Evolutionary conservation across 1,284 basidiomycete species (phyloP).

Genomic region (Mycena sp.): DNA sequence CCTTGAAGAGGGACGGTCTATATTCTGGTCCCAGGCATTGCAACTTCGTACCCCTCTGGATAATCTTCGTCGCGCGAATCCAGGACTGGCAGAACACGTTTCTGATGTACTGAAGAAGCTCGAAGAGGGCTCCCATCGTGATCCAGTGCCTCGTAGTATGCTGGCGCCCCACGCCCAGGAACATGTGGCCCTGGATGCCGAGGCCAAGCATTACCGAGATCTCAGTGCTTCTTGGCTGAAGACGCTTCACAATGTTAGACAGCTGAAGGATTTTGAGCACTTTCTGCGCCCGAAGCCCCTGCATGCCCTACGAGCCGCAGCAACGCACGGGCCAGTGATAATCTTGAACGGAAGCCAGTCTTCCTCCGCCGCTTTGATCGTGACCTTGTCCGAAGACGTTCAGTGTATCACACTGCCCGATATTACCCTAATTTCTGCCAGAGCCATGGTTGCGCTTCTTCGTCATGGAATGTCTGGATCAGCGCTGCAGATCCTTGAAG

Average conservation of each 20-base stretch:
- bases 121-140: not conserved
- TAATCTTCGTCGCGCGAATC: not conserved
- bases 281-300: slow-evolving; percentile 1
- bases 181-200: not conserved
- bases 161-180: not conserved
- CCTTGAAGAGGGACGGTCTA: not conserved
- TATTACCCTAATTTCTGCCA: not conserved
- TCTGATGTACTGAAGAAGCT: not conserved
- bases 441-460: not conserved
- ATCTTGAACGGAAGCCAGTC: not conserved
- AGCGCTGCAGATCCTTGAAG: not conserved
- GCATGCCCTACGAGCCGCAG: not conserved
- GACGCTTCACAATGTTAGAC: not conserved
- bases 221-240: not conserved
- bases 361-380: not conserved
- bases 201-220: not conserved
- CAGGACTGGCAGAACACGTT: not conserved
- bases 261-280: not conserved
- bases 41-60: slow-evolving; percentile 1
- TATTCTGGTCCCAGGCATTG: slow-evolving; percentile 15
- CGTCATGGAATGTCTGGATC: not conserved
- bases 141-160: not conserved
- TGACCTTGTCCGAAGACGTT: not conserved
- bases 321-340: not conserved
- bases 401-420: not conserved